Percentiles rank a stretch among this genome's conserved stretches.
phyloP scores from a whole-genome alignment of 345 rosid genomes.

The Pelargonium nanum region DNA sequence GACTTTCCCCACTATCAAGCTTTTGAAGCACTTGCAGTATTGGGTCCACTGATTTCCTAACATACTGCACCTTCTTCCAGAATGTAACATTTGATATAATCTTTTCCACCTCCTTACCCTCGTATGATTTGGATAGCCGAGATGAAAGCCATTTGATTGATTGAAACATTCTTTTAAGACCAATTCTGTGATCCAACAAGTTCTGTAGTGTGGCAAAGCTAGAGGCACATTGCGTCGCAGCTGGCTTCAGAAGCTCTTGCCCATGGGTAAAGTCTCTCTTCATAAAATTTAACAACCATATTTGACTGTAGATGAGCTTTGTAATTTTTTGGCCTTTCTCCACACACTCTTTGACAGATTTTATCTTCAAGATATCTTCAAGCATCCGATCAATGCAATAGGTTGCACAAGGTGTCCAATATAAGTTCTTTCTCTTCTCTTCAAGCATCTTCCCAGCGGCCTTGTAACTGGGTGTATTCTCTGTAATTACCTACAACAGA shows the following conservation, averaged over 20 bases:
- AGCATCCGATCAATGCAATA: constrained; percentile 54
- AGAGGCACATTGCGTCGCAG: constrained; percentile 33
- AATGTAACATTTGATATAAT: constrained; percentile 42
- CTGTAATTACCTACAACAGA: constrained; percentile 41
- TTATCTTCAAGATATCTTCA: constrained; percentile 52
- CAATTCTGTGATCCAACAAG: constrained; percentile 46
- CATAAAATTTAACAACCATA: constrained; percentile 51
- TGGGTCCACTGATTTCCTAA: constrained; percentile 58
- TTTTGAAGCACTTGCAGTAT: constrained; percentile 46
- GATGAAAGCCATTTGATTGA: constrained; percentile 61
- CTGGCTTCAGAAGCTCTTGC: constrained; percentile 55
- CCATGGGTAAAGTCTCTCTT: constrained; percentile 60
- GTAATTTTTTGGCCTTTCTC: constrained; percentile 54
- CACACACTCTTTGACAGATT: constrained; percentile 50
- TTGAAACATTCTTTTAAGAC: constrained; percentile 58
- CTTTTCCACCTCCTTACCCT: constrained; percentile 57
- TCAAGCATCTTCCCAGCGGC: constrained; percentile 74
- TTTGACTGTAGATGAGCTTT: constrained; percentile 44
- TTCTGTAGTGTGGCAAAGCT: constrained; percentile 46
- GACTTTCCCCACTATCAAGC: constrained; percentile 33
- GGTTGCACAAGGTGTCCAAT: constrained; percentile 73
- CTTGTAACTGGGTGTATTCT: constrained; percentile 37
- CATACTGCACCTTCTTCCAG: constrained; percentile 65
- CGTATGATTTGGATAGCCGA: constrained; percentile 35
- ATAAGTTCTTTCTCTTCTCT: constrained; percentile 59